Conservation (phyloP, 768 basidiomycete species). For the Agrocybe praecox region DNA sequence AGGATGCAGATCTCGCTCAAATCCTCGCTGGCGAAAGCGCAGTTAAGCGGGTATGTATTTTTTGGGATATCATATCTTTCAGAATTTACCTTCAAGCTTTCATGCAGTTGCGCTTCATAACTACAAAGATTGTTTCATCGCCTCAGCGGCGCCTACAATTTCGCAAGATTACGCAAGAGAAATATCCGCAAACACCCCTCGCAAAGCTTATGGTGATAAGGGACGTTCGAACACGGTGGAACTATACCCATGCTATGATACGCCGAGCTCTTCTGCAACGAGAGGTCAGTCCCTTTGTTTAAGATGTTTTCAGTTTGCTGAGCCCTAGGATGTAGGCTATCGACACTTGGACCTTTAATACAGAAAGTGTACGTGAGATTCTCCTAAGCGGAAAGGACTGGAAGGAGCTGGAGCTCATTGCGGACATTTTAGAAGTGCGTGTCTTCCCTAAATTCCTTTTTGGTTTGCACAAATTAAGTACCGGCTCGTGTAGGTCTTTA, state of each 20-base stretch:
- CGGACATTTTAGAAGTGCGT: constrained; percentile 19
- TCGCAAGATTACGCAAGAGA: constrained; percentile 11
- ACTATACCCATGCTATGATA: constrained; percentile 37
- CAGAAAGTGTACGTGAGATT: constrained; percentile 21
- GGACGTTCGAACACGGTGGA: constrained; percentile 35
- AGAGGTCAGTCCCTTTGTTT: constrained; percentile 16
- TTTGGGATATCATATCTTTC: too few relatives aligned
- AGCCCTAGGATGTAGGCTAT: background rate
- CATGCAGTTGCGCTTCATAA: constrained; percentile 30
- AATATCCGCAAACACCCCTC: constrained; percentile 7
- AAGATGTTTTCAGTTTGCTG: background rate
- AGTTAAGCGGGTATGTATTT: background rate
- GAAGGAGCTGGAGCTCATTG: constrained; percentile 17
- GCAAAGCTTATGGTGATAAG: constrained; percentile 27
- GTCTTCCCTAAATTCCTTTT: background rate
- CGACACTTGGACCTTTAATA: background rate
- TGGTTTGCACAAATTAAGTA: too few relatives aligned
- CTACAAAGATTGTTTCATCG: constrained; percentile 30
- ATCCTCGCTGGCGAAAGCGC: background rate
- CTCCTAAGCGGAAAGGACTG: constrained; percentile 19
- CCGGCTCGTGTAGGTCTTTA: constrained; percentile 23
- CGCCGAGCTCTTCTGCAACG: constrained; percentile 20
- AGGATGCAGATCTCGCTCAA: background rate
- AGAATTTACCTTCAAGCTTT: constrained; percentile 19
- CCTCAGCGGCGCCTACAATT: constrained; percentile 28